A percentile compares a stretch with the other conserved stretches of the same genome.
Conservation (phyloP, 331 rosid species). For the Dryas integrifolia region DNA sequence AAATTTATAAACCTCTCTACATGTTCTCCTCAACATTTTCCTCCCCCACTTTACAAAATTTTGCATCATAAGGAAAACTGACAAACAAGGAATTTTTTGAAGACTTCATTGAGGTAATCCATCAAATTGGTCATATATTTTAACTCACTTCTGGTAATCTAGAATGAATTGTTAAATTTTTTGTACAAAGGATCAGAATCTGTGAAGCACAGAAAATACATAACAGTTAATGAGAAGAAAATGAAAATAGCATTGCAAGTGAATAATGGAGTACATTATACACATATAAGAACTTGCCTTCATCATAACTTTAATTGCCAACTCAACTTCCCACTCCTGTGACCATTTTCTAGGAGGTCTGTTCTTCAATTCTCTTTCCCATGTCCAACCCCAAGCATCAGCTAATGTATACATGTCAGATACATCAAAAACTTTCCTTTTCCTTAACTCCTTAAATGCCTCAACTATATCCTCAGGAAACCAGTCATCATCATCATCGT, state of each 20-base stretch:
- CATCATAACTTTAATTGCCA: slow-evolving; percentile 76
- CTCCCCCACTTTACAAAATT: too few species aligned
- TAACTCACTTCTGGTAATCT: not conserved
- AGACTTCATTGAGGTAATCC: too few species aligned
- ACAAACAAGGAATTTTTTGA: too few species aligned
- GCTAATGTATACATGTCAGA: slow-evolving; percentile 93
- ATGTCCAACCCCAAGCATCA: slow-evolving; percentile 98
- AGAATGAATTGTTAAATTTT: not conserved
- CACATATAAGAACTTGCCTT: slow-evolving; percentile 55
- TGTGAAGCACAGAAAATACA: not conserved
- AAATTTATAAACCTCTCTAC: too few species aligned
- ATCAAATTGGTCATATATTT: not conserved
- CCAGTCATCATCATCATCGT: slow-evolving; percentile 93
- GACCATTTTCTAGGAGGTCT: slow-evolving; percentile 82
- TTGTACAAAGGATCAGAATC: not conserved
- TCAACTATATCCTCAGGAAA: slow-evolving; percentile 76
- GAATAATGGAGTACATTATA: slow-evolving; percentile 8
- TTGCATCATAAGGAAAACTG: too few species aligned
- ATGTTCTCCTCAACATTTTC: too few species aligned
- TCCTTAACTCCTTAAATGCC: slow-evolving; percentile 90
- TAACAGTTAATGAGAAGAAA: not conserved
- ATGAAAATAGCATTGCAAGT: slow-evolving; percentile 13
- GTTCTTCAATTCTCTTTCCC: slow-evolving; percentile 78
- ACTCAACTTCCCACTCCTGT: slow-evolving; percentile 90
- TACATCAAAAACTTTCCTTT: slow-evolving; percentile 76